Evolutionary conservation across 768 basidiomycete genomes (phyloP), one percentile per base, ranked within the genome.

Genomic region (Boletales sp.): DNA sequence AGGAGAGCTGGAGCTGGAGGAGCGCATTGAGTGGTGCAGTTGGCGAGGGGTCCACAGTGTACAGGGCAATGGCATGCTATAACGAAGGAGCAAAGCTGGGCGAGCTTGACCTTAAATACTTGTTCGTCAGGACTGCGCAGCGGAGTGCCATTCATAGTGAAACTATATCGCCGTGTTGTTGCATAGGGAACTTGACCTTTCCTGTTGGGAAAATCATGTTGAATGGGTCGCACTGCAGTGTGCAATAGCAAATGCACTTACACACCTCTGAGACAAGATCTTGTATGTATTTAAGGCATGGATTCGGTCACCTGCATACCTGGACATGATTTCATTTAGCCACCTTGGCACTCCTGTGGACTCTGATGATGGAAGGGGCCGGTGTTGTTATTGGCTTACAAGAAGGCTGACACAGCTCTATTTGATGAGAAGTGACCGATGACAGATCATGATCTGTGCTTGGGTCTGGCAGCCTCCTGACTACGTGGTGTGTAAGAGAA

Each of bases 1-100:
- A 76, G 17, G 78, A 76, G 50, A 75, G 62, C 42, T 78, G 59
- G 32, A 87, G 69, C 9, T 64, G 59, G 30, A 73, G 59, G 50
- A 87, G 62, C 40, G 69, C 60, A 35, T 54, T 62, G 12, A 76
- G 80, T 11, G 78, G 60, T 0, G 68, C 70, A 13, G 69, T 65
- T 18, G 67, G 56, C 4, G 72, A 71, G 2, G 66, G 61, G 12
- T 75, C 68, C 30, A 72, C 72, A n/a, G n/a, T n/a, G n/a, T n/a
- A n/a, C n/a, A n/a, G n/a, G n/a, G n/a, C n/a, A n/a, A n/a, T n/a
- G n/a, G 29, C 79, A 80, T 82, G 31, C 56, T 45, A 54, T 56
- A 45, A 52, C 59, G 58, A 55, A 48, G 57, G 45, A 12, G 43
- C 9, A 47, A 49, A 41, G 17, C 32, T 36, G 46, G 44, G 39